Conservation (phyloP, 2,329 filamentous ascomycete genomes). For the Xylariales sp. region DNA sequence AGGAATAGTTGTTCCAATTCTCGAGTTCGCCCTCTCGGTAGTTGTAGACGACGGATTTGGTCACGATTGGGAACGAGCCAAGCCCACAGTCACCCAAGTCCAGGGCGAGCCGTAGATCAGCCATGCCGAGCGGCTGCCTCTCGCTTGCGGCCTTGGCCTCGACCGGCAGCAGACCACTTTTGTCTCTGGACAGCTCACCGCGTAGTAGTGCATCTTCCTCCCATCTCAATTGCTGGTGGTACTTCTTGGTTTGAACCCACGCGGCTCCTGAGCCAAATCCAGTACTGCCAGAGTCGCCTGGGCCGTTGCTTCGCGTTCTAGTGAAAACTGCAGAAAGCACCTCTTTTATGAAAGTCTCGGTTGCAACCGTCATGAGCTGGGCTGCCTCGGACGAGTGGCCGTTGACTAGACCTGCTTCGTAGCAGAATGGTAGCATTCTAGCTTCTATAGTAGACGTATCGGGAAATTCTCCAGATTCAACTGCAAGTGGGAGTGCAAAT, state of each 20-base stretch:
- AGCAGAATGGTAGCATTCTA: slow-evolving; percentile 65
- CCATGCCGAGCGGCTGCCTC: slow-evolving; percentile 68
- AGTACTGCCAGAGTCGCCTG: slow-evolving; percentile 56
- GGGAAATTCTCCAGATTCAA: slow-evolving; percentile 67
- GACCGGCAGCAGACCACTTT: slow-evolving; percentile 72
- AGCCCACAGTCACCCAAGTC: slow-evolving; percentile 73
- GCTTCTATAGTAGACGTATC: slow-evolving; percentile 59
- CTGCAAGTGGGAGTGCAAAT: slow-evolving; percentile 58
- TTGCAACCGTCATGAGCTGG: slow-evolving; percentile 60
- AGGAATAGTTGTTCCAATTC: slow-evolving; percentile 57
- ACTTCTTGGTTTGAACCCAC: slow-evolving; percentile 77
- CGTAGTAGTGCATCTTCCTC: slow-evolving; percentile 71
- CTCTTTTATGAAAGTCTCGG: slow-evolving; percentile 65
- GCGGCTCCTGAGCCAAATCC: slow-evolving; percentile 61
- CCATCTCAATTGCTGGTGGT: slow-evolving; percentile 65
- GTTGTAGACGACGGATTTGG: slow-evolving; percentile 63
- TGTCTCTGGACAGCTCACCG: slow-evolving; percentile 72
- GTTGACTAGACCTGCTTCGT: slow-evolving; percentile 57
- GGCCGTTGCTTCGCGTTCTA: slow-evolving; percentile 61
- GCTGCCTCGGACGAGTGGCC: slow-evolving; percentile 58
- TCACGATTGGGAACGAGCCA: slow-evolving; percentile 71
- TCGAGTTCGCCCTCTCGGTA: slow-evolving; percentile 76
- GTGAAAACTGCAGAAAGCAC: slow-evolving; percentile 59
- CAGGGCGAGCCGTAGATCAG: slow-evolving; percentile 72
- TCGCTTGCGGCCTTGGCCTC: slow-evolving; percentile 74